Evolutionary conservation across 306 rosid genomes (phyloP).

Genomic region (Oemleria cerasiformis): DNA sequence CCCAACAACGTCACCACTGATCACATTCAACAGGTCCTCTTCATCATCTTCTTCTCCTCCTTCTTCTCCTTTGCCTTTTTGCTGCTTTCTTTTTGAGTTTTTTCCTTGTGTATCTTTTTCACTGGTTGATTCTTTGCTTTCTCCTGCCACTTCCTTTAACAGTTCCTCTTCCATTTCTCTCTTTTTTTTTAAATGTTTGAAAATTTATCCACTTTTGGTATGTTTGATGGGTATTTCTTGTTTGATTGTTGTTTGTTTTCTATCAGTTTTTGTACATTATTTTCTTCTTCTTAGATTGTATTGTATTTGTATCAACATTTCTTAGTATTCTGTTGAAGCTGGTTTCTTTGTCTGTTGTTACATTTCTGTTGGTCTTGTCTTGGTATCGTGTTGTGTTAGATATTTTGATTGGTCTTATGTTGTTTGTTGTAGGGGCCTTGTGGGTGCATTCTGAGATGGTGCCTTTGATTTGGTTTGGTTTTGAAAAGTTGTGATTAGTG

Average conservation of each 20-base stretch:
- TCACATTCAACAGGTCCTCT: constrained; percentile 96
- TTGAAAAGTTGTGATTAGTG: constrained; percentile 8
- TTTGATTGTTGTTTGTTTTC: background rate
- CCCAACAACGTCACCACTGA: constrained; percentile 98
- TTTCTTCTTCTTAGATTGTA: no score
- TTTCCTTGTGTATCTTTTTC: constrained; percentile 1
- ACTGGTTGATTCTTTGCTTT: background rate
- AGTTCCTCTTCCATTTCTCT: background rate
- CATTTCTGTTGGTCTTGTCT: background rate
- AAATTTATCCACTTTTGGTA: constrained; percentile 7
- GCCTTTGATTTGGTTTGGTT: background rate
- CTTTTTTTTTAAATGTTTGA: background rate
- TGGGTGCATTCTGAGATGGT: constrained; percentile 13
- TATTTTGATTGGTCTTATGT: background rate
- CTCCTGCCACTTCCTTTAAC: background rate
- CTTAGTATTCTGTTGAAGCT: constrained; percentile 3
- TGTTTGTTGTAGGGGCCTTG: background rate
- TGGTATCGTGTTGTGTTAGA: background rate
- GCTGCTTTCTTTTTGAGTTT: background rate
- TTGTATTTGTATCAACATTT: background rate
- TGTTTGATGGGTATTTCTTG: constrained; percentile 4
- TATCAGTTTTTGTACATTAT: background rate
- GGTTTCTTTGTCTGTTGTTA: background rate
- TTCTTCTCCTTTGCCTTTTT: constrained; percentile 14
- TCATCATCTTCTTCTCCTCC: background rate